Conservation (phyloP, 495 filamentous ascomycete genomes). For the Lepraria neglecta region DNA sequence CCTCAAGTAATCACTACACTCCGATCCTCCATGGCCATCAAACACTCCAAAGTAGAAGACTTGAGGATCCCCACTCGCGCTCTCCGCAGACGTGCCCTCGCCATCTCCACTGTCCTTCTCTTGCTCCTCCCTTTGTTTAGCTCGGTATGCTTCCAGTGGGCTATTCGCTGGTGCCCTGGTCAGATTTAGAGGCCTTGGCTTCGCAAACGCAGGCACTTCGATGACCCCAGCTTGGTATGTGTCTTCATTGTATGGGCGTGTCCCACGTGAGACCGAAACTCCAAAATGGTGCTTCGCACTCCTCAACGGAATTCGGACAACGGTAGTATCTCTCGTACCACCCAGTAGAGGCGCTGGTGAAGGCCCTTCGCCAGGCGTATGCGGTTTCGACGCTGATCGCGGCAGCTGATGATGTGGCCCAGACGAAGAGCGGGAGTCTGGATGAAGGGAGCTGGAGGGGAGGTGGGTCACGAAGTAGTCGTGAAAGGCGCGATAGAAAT, state of each 20-base stretch:
- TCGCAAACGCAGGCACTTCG: conserved; percentile 85
- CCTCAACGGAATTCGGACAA: conserved; percentile 93
- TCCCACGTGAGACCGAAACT: conserved; percentile 68
- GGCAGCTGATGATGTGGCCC: conserved; percentile 77
- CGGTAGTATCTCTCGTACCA: conserved; percentile 67
- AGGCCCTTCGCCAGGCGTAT: conserved; percentile 49
- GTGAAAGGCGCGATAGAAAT: conserved; percentile 59
- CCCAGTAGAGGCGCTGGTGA: conserved; percentile 53
- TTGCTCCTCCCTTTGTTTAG: conserved; percentile 24
- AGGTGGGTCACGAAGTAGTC: conserved; percentile 96
- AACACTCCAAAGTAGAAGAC: conserved; percentile 97
- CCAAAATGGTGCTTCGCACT: conserved; percentile 97
- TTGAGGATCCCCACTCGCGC: conserved; percentile 79
- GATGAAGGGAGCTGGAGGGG: conserved; percentile 86
- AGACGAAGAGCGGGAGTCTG: conserved; percentile 61
- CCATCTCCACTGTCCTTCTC: conserved; percentile 30
- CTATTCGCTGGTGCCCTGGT: conserved; percentile 42
- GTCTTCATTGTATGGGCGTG: conserved; percentile 85
- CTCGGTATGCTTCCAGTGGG: conserved; percentile 33
- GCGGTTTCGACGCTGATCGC: conserved; percentile 73
- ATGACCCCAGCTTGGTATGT: conserved; percentile 92
- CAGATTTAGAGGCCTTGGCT: conserved; percentile 64
- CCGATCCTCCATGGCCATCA: conserved; percentile 87
- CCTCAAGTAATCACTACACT: conserved; percentile 81
- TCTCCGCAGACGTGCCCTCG: conserved; percentile 59